phyloP scores from a whole-genome alignment of 2,329 filamentous ascomycete genomes.

The Mycosphaerella arachidis region DNA sequence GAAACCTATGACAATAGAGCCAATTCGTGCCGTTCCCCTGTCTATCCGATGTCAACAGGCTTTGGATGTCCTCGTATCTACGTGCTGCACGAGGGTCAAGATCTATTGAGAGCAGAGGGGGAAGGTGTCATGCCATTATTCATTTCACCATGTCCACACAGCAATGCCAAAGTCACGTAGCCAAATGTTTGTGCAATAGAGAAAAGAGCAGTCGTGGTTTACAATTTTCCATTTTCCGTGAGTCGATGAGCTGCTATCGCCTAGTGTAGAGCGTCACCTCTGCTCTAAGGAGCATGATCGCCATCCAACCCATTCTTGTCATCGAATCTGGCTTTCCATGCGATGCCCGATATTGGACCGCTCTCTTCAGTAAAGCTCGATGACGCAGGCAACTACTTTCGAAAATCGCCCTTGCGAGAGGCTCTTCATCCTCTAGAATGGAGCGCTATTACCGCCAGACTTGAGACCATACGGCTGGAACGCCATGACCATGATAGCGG shows the following conservation, averaged over 20 bases:
- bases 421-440: neutral
- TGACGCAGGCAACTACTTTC: neutral
- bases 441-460: neutral
- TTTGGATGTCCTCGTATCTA: too few relatives aligned
- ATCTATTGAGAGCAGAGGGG: too few relatives aligned
- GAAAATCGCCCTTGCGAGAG: neutral
- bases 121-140: neutral
- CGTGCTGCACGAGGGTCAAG: too few relatives aligned
- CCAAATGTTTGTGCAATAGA: neutral
- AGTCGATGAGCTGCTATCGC: neutral
- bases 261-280: neutral
- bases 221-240: neutral
- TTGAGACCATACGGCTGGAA: neutral
- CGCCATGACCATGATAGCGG: neutral
- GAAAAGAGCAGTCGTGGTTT: neutral
- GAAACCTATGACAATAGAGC: slow-evolving; percentile 11
- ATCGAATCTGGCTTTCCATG: neutral
- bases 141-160: neutral
- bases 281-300: neutral
- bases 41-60: too few relatives aligned
- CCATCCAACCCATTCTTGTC: neutral
- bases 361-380: neutral
- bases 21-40: neutral
- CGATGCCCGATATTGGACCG: neutral
- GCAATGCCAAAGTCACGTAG: neutral